Conservation (phyloP, 1,284 basidiomycete species). For the Pseudozyma flocculosa region DNA sequence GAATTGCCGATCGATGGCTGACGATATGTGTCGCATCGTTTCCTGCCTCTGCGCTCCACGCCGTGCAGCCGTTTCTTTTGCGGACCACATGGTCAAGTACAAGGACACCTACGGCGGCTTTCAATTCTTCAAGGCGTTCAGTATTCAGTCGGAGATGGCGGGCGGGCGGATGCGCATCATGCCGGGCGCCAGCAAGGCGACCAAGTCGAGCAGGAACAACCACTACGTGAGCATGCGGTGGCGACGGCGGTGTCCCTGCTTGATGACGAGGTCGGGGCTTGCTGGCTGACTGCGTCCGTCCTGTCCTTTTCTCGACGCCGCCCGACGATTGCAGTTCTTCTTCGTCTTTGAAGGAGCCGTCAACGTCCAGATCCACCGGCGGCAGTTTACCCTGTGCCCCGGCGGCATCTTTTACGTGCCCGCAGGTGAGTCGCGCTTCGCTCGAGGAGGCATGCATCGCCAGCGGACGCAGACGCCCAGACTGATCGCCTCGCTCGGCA, state of each 20-base stretch:
- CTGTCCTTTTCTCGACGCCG: no score
- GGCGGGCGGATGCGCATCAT: conserved; percentile 84
- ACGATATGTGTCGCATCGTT: no score
- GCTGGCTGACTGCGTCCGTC: no score
- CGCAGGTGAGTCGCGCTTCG: conserved; percentile 65
- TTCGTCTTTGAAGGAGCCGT: conserved; percentile 69
- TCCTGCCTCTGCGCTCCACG: no score
- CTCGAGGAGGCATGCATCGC: background rate
- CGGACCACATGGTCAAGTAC: no score
- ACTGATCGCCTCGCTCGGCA: no score
- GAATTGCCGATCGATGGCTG: no score
- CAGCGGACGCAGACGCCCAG: background rate
- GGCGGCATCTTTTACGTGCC: conserved; percentile 89
- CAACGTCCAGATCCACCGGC: conserved; percentile 77
- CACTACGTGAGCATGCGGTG: conserved; percentile 74
- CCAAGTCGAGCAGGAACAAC: conserved; percentile 88
- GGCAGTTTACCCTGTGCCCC: conserved; percentile 73
- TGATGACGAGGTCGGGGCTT: no score
- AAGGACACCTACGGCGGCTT: conserved; percentile 60
- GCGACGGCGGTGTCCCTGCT: no score
- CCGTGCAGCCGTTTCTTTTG: no score
- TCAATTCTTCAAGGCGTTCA: conserved; percentile 89
- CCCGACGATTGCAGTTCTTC: conserved; percentile 23
- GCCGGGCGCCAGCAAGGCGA: conserved; percentile 74
- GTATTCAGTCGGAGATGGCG: conserved; percentile 86